Evolutionary conservation across 169 alveolate species (phyloP).

Genomic region (Cryptosporidium muris): DNA sequence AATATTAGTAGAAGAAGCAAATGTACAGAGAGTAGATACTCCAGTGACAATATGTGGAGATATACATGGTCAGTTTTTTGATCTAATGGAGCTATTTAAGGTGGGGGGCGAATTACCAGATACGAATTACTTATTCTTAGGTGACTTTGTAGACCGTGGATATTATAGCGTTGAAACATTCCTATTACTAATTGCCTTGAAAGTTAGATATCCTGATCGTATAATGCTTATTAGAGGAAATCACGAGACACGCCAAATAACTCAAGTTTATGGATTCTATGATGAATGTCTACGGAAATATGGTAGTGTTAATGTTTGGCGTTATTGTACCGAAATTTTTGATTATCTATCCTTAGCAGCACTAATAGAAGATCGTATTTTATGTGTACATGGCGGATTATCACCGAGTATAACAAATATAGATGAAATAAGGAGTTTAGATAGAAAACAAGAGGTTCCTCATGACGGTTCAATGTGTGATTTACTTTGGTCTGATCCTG

Average conservation of each 20-base stretch:
- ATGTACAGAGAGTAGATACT: constrained; percentile 94
- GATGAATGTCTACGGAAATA: constrained; percentile 99
- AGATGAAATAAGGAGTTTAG: constrained; percentile 93
- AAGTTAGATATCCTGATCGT: constrained; percentile 96
- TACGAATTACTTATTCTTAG: constrained; percentile 96
- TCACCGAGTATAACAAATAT: constrained; percentile 93
- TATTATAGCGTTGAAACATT: constrained; percentile 98
- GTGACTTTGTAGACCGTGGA: constrained; percentile 99
- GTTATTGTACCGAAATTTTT: constrained; percentile 96
- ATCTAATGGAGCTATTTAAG: constrained; percentile 91
- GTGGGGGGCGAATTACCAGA: constrained; percentile 89
- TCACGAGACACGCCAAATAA: constrained; percentile 97
- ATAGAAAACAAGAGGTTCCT: constrained; percentile 98
- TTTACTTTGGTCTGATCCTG: constrained; percentile 99
- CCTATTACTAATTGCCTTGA: constrained; percentile 93
- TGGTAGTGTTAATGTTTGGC: constrained; percentile 98
- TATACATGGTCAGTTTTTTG: constrained; percentile 96
- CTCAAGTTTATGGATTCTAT: constrained; percentile 99
- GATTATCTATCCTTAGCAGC: constrained; percentile 98
- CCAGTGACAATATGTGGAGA: constrained; percentile 99
- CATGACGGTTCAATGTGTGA: constrained; percentile 99
- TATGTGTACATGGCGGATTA: constrained; percentile 99
- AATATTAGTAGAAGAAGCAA: constrained; percentile 94
- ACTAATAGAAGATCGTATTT: constrained; percentile 92
- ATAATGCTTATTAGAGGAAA: constrained; percentile 97